Conservation (phyloP, 495 filamentous ascomycete genomes). For the Halenospora varia region DNA sequence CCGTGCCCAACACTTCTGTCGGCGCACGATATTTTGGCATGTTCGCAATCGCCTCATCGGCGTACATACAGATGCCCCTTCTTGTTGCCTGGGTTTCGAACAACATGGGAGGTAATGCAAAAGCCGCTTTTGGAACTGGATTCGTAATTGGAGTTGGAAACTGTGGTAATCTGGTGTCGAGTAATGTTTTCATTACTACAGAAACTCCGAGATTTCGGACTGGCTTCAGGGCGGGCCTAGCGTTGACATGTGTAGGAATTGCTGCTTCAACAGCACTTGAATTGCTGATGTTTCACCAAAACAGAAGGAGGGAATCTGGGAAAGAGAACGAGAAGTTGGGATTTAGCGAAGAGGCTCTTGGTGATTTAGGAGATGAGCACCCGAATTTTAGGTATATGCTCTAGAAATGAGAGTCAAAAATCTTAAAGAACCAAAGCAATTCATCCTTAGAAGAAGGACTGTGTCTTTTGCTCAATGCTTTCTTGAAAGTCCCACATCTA, state of each 20-base stretch:
- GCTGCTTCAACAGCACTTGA: neutral
- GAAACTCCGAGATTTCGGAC: neutral
- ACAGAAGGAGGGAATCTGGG: neutral
- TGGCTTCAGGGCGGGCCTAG: neutral
- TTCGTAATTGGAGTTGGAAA: slow-evolving; percentile 19
- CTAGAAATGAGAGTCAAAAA: too few species aligned
- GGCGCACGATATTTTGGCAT: slow-evolving; percentile 26
- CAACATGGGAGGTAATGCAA: slow-evolving; percentile 52
- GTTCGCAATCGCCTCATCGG: slow-evolving; percentile 24
- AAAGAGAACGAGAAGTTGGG: neutral
- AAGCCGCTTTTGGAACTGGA: slow-evolving; percentile 51
- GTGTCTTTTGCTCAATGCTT: too few species aligned
- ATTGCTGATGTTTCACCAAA: neutral
- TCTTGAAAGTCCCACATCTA: too few species aligned
- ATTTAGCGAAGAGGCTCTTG: neutral
- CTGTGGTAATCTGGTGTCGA: neutral
- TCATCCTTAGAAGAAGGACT: too few species aligned
- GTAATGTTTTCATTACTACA: too few species aligned
- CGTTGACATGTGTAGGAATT: neutral
- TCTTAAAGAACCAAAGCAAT: too few species aligned
- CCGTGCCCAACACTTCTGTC: slow-evolving; percentile 12
- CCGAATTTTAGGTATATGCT: neutral
- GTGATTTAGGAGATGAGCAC: neutral
- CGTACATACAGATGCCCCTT: slow-evolving; percentile 27
- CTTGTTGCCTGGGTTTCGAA: slow-evolving; percentile 24